These are phyloP conservation scores for Pharus latifolius DNA, from an alignment of 176 grass and related monocot genomes.

Conservation along the genomic window DNA sequence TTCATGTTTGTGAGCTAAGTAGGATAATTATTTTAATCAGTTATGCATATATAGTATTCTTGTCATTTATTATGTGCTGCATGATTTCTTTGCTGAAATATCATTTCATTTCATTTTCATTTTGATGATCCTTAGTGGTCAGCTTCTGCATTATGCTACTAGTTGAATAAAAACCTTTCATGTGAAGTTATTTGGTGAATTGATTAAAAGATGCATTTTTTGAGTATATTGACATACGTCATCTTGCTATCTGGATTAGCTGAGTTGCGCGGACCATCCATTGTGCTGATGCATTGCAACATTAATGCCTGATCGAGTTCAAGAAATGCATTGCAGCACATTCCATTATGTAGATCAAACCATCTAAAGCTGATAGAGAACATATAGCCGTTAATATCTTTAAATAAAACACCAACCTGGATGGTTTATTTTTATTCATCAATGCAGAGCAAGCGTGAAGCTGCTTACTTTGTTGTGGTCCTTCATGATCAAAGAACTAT, in stretches of 20 bases:
- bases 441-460: constrained; percentile 72
- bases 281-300: background rate
- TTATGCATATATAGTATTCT: background rate
- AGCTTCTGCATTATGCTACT: background rate
- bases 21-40: background rate
- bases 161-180: background rate
- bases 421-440: background rate
- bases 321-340: background rate
- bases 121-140: background rate
- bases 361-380: background rate
- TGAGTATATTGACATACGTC: background rate
- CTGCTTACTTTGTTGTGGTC: constrained; percentile 88
- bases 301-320: background rate
- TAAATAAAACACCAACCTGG: background rate
- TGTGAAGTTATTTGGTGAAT: background rate
- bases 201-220: constrained; percentile 13
- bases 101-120: background rate
- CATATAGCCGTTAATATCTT: background rate
- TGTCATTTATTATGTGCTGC: background rate
- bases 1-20: background rate
- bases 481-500: constrained; percentile 75
- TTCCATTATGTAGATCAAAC: background rate
- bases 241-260: background rate
- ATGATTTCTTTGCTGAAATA: background rate
- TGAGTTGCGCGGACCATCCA: background rate